phyloP scores from a whole-genome alignment of 768 basidiomycete species.

The Russula earlei region DNA sequence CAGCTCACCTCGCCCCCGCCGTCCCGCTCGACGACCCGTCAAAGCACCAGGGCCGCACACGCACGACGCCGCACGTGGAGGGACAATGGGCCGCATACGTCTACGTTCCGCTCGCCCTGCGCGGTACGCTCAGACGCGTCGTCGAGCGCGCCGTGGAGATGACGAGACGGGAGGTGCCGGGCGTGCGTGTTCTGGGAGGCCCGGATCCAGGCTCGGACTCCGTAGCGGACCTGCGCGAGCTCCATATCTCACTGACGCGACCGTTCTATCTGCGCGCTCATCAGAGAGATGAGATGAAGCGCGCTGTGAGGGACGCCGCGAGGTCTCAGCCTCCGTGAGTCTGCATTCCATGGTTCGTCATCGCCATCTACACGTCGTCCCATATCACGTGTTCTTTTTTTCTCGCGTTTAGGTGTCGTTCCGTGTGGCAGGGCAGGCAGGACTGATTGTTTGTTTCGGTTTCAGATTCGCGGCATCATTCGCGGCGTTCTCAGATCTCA shows the following conservation, averaged over 20 bases:
- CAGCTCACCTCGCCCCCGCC: slow-evolving; percentile 37
- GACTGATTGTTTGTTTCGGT: slow-evolving; percentile 7
- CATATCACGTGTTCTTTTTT: too few relatives aligned
- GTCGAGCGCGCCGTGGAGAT: slow-evolving; percentile 36
- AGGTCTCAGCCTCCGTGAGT: slow-evolving; percentile 40
- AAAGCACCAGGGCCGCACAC: slow-evolving; percentile 74
- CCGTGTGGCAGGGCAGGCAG: not conserved
- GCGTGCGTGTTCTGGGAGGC: slow-evolving; percentile 37
- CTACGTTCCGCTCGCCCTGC: slow-evolving; percentile 53
- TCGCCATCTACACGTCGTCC: too few relatives aligned
- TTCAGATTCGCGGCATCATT: slow-evolving; percentile 67
- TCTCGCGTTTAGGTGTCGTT: too few relatives aligned
- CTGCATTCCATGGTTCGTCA: not conserved
- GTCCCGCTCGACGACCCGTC: slow-evolving; percentile 63
- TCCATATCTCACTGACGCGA: slow-evolving; percentile 82
- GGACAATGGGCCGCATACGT: slow-evolving; percentile 81
- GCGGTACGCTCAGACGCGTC: slow-evolving; percentile 35
- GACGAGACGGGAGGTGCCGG: slow-evolving; percentile 38
- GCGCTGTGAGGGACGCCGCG: slow-evolving; percentile 46
- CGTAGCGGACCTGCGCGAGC: slow-evolving; percentile 29
- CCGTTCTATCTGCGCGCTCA: slow-evolving; percentile 73
- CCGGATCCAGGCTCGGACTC: slow-evolving; percentile 11
- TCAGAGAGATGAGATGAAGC: slow-evolving; percentile 66
- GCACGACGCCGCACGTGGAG: slow-evolving; percentile 70
- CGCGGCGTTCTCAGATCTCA: slow-evolving; percentile 55